phyloP scores from a whole-genome alignment of 2,329 filamentous ascomycete genomes.

The Apiospora saccharicola region DNA sequence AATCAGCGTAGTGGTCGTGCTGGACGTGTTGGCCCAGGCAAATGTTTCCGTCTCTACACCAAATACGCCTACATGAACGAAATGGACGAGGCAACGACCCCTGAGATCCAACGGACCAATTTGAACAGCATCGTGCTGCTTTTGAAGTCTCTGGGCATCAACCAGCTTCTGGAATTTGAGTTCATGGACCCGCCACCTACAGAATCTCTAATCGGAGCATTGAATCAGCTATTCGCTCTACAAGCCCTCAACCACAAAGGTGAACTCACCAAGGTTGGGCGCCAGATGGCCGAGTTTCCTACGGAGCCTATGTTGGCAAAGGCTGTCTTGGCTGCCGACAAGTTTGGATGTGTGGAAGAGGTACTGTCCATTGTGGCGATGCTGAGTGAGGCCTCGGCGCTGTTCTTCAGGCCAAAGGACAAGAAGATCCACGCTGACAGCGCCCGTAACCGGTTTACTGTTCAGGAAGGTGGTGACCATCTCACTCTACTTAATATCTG shows the following conservation, averaged over 20 bases:
- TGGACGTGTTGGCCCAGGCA: slow-evolving; percentile 89
- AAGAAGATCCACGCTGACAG: slow-evolving; percentile 97
- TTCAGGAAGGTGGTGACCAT: slow-evolving; percentile 91
- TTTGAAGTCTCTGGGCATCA: slow-evolving; percentile 89
- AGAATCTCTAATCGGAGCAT: slow-evolving; percentile 84
- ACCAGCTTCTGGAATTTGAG: slow-evolving; percentile 91
- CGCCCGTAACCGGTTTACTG: slow-evolving; percentile 85
- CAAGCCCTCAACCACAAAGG: slow-evolving; percentile 89
- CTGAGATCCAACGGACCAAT: slow-evolving; percentile 92
- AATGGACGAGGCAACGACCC: slow-evolving; percentile 88
- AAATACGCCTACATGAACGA: slow-evolving; percentile 96
- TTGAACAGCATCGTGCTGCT: slow-evolving; percentile 84
- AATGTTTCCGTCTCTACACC: slow-evolving; percentile 92
- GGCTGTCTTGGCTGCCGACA: slow-evolving; percentile 85
- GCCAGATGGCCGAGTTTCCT: slow-evolving; percentile 95
- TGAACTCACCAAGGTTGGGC: slow-evolving; percentile 86
- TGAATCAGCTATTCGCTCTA: slow-evolving; percentile 91
- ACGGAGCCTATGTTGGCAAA: slow-evolving; percentile 92
- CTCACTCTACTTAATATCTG: slow-evolving; percentile 89
- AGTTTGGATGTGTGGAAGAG: slow-evolving; percentile 92
- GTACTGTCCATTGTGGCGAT: slow-evolving; percentile 93
- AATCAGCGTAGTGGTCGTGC: slow-evolving; percentile 94
- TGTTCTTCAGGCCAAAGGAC: slow-evolving; percentile 96
- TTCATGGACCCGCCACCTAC: slow-evolving; percentile 95
- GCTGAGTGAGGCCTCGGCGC: slow-evolving; percentile 84